phyloP scores from a whole-genome alignment of 2,329 filamentous ascomycete species.

The Calcarisporium arbuscula region DNA sequence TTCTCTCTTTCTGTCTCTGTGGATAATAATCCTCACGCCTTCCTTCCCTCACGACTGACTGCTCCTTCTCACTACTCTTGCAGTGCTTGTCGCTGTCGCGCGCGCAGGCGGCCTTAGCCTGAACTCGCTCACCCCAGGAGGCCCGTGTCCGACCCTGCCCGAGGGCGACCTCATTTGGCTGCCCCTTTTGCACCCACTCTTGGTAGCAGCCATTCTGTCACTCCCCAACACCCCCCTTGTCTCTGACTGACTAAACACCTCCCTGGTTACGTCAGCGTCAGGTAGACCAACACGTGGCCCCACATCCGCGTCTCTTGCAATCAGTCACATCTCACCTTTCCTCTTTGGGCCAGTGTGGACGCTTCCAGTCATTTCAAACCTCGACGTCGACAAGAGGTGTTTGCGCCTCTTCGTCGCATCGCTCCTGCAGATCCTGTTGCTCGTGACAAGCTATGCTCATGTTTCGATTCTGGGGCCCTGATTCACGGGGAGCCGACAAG shows the following conservation, averaged over 20 bases:
- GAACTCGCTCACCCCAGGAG: no score
- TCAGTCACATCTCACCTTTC: constrained; percentile 8
- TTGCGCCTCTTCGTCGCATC: constrained; percentile 5
- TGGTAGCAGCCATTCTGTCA: constrained; percentile 15
- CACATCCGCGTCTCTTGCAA: constrained; percentile 12
- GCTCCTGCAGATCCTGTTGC: constrained; percentile 3
- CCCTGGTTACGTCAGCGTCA: constrained; percentile 27
- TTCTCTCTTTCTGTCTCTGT: constrained; percentile 7
- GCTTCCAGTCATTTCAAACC: no score
- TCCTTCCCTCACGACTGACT: constrained; percentile 3
- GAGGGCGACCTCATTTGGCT: constrained; percentile 30
- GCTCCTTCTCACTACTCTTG: no score
- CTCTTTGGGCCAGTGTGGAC: constrained; percentile 6
- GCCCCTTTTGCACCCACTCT: constrained; percentile 22
- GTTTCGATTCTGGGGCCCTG: constrained; percentile 57
- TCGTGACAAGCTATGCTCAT: constrained; percentile 40
- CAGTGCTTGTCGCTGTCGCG: no score
- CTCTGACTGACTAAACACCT: no score
- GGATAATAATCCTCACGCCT: no score
- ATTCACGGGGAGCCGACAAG: constrained; percentile 51
- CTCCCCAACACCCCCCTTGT: constrained; percentile 8
- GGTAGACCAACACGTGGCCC: constrained; percentile 12
- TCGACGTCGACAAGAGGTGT: no score
- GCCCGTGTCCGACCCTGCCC: constrained; percentile 9
- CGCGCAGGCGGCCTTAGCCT: no score